A percentile compares a stretch with the other conserved stretches of the same genome.
These are phyloP conservation scores for Chrysanthemum makinoi DNA, from an alignment of 129 eudicot genomes.

Conservation along the genomic window DNA sequence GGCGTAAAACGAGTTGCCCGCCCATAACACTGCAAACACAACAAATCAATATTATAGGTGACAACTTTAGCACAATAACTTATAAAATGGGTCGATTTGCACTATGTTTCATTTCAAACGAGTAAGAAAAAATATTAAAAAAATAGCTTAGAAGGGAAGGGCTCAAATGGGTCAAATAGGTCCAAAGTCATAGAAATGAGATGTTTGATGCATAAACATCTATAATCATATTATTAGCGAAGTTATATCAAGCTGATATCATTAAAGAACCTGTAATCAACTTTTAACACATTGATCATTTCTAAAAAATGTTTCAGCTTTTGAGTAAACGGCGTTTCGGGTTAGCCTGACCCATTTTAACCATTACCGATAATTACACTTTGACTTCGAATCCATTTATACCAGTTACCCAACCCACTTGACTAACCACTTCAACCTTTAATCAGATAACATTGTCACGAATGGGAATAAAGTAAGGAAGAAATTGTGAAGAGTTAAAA, in stretches of 20 bases:
- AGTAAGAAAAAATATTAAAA: neutral
- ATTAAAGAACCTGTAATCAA: too few relatives aligned
- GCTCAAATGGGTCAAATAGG: neutral
- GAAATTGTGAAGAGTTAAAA: neutral
- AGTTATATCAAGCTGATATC: too few relatives aligned
- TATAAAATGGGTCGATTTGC: neutral
- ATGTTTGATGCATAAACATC: neutral
- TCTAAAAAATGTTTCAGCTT: neutral
- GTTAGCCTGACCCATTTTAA: neutral
- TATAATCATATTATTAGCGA: neutral
- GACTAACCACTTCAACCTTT: neutral
- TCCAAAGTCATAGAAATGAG: neutral
- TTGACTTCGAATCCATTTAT: neutral
- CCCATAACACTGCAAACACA: conserved; percentile 49
- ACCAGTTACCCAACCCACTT: conserved; percentile 1
- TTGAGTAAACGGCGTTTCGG: neutral
- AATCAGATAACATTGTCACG: neutral
- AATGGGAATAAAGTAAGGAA: neutral
- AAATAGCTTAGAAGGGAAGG: too few relatives aligned
- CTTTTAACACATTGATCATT: neutral
- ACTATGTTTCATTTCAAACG: neutral
- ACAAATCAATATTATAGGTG: neutral
- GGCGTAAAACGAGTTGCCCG: conserved; percentile 60
- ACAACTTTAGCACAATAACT: neutral
- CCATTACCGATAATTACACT: neutral